phyloP scores from a whole-genome alignment of 2,329 filamentous ascomycete species.

The Corynespora cassiicola region DNA sequence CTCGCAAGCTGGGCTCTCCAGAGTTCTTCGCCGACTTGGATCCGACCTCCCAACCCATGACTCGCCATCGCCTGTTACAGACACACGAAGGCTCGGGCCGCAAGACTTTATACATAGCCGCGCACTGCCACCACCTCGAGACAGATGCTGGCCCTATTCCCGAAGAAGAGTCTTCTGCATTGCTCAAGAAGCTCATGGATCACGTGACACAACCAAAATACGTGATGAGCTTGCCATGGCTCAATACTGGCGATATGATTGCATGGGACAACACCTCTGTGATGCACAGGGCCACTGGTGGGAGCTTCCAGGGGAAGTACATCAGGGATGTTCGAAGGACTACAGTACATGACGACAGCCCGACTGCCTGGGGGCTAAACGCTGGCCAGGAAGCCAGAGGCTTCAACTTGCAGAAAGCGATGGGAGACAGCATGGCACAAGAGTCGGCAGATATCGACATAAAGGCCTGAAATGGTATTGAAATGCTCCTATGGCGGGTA shows the following conservation, averaged over 20 bases:
- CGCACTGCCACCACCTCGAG: constrained; percentile 62
- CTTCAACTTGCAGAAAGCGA: constrained; percentile 19
- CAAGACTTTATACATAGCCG: constrained; percentile 61
- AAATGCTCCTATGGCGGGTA: no score
- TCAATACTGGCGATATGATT: constrained; percentile 57
- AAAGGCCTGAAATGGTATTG: no score
- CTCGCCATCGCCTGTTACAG: constrained; percentile 59
- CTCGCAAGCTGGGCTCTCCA: constrained; percentile 59
- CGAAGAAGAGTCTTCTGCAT: constrained; percentile 39
- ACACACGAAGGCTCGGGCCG: constrained; percentile 59
- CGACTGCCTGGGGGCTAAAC: constrained; percentile 53
- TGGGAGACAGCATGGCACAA: no score
- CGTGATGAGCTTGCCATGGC: constrained; percentile 56
- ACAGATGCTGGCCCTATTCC: constrained; percentile 14
- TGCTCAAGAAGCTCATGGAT: constrained; percentile 51
- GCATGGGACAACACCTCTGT: constrained; percentile 67
- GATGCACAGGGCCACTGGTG: constrained; percentile 61
- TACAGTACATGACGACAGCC: constrained; percentile 60
- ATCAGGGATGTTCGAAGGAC: constrained; percentile 62
- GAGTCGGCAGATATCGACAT: no score
- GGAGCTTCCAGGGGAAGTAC: constrained; percentile 57
- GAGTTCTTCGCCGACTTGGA: constrained; percentile 57
- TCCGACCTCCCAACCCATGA: constrained; percentile 45
- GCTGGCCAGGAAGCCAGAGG: constrained; percentile 20
- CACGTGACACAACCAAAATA: constrained; percentile 59